A percentile compares a stretch with the other conserved stretches of the same genome.
These are phyloP conservation scores for Chlorella sorokiniana DNA, from an alignment of 139 green algal genomes.

Conservation along the genomic window DNA sequence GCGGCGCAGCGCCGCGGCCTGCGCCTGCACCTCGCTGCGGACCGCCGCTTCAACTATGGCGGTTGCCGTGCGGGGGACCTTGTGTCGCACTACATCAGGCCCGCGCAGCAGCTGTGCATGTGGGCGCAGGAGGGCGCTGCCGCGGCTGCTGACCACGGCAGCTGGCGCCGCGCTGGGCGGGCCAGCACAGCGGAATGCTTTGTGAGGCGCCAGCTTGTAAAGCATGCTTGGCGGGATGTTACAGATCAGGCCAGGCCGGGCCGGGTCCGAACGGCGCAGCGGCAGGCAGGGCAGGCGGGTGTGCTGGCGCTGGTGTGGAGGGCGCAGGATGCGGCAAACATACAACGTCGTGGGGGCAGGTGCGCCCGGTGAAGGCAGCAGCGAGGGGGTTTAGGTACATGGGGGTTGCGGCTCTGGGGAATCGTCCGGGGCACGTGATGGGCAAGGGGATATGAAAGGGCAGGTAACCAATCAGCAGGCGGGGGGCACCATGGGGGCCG, in stretches of 20 bases:
- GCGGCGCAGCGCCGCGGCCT: neutral
- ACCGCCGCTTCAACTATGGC: conserved; percentile 51
- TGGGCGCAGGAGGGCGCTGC: conserved; percentile 12
- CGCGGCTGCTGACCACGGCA: conserved; percentile 2
- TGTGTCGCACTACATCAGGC: conserved; percentile 53
- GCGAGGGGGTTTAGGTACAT: too few relatives aligned
- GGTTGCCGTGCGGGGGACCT: conserved; percentile 38
- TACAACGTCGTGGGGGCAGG: too few relatives aligned
- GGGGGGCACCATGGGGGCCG: neutral
- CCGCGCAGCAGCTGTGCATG: conserved; percentile 41
- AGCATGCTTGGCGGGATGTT: too few relatives aligned
- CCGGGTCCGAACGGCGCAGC: too few relatives aligned
- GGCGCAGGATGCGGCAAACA: too few relatives aligned
- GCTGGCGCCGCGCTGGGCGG: too few relatives aligned
- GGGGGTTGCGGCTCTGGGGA: too few relatives aligned
- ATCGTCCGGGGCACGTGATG: neutral
- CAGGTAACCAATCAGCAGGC: neutral
- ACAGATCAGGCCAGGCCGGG: too few relatives aligned
- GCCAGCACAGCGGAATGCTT: neutral
- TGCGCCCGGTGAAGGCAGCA: too few relatives aligned
- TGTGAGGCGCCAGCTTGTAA: neutral
- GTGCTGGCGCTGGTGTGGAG: too few relatives aligned
- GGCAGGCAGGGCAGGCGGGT: too few relatives aligned
- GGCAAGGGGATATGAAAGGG: neutral
- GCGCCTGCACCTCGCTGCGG: neutral